Conservation (phyloP, 352 stramenopile genomes). For the Phytopythium kandeliae region DNA sequence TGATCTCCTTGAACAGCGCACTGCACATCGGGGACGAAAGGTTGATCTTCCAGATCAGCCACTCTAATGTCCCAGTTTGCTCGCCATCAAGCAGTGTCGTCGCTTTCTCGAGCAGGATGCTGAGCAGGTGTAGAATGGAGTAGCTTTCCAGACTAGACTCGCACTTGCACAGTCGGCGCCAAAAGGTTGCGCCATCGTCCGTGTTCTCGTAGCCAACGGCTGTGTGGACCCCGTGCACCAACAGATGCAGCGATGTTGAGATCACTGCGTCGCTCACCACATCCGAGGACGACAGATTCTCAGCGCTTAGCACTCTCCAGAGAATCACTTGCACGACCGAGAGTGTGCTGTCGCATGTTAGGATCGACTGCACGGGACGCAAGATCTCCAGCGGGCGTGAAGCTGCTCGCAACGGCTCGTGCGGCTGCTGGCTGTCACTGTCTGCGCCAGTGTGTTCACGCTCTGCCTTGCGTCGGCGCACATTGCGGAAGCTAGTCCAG, state of each 20-base stretch:
- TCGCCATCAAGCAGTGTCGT: constrained; percentile 59
- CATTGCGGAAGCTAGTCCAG: constrained; percentile 73
- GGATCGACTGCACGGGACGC: constrained; percentile 43
- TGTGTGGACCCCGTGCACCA: constrained; percentile 74
- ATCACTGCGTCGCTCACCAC: constrained; percentile 77
- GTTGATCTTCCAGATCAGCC: constrained; percentile 63
- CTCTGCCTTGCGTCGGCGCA: constrained; percentile 24
- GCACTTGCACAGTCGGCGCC: constrained; percentile 33
- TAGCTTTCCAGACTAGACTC: constrained; percentile 24
- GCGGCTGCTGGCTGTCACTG: constrained; percentile 11
- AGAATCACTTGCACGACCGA: constrained; percentile 59
- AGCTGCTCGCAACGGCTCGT: constrained; percentile 34
- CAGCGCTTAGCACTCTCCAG: constrained; percentile 38
- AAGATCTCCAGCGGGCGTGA: constrained; percentile 43
- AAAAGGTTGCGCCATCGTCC: constrained; percentile 25
- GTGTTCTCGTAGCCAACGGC: constrained; percentile 19
- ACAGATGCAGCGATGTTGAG: constrained; percentile 73
- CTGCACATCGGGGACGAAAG: constrained; percentile 36
- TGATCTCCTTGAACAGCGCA: constrained; percentile 26
- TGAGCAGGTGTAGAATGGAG: constrained; percentile 55
- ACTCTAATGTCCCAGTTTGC: constrained; percentile 66
- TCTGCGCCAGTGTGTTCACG: background rate
- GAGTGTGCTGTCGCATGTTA: constrained; percentile 68
- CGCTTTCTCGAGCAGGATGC: constrained; percentile 35
- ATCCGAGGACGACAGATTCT: constrained; percentile 24